Conservation (phyloP, 1,284 basidiomycete genomes). For the Ustilago loliicola region DNA sequence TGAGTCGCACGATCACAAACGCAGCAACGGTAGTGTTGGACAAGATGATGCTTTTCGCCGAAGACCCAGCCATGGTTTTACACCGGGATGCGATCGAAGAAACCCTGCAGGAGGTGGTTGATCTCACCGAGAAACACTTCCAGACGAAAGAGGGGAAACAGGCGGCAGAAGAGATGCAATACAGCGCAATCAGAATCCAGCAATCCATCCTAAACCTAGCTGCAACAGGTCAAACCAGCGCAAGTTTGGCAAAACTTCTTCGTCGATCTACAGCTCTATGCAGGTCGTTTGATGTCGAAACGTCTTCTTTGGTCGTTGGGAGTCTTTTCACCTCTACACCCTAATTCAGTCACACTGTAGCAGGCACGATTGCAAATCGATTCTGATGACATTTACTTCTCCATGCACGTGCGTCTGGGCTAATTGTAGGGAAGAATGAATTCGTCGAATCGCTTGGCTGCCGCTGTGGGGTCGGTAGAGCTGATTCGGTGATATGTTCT, state of each 20-base stretch:
- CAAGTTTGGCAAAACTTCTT: constrained; percentile 14
- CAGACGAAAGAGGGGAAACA: too few species aligned
- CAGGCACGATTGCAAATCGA: too few species aligned
- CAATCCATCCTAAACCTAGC: constrained; percentile 6
- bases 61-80: not conserved
- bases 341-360: not conserved
- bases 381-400: too few species aligned
- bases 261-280: constrained; percentile 20
- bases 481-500: constrained; percentile 89
- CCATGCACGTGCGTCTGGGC: not conserved
- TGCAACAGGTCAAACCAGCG: not conserved
- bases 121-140: constrained; percentile 7
- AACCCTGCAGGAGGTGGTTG: constrained; percentile 4
- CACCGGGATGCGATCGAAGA: constrained; percentile 4
- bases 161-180: not conserved
- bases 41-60: constrained; percentile 15
- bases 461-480: not conserved
- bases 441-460: constrained; percentile 28
- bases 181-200: constrained; percentile 15
- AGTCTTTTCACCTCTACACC: constrained; percentile 21
- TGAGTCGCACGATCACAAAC: constrained; percentile 15
- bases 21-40: constrained; percentile 23
- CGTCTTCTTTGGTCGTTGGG: constrained; percentile 11
- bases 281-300: constrained; percentile 23
- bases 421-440: constrained; percentile 26